Evolutionary conservation across 169 alveolate genomes (phyloP), one percentile per base, ranked within the genome.

Genomic region (Eimeria acervulina): DNA sequence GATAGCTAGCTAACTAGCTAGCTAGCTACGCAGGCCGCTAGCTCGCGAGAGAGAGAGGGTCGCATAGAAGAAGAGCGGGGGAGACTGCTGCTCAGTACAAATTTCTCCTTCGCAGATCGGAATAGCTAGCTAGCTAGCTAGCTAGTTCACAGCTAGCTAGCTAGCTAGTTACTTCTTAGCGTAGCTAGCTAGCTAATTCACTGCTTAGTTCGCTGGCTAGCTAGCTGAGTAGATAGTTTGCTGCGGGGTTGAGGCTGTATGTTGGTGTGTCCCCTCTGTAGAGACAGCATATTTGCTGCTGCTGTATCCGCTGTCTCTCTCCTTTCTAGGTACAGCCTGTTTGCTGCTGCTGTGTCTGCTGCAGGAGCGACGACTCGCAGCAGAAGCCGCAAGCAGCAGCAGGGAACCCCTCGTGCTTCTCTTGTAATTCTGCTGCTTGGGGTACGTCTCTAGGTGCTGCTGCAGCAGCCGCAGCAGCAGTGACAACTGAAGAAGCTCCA

Each of bases 321-420:
- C n/a, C n/a, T n/a, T n/a, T n/a, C n/a, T n/a, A n/a, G n/a, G n/a
- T n/a, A n/a, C n/a, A n/a, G n/a, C n/a, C n/a, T n/a, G n/a, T n/a
- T n/a, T n/a, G n/a, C n/a, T n/a, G n/a, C n/a, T n/a, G n/a, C n/a
- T n/a, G 40, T 38, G n/a, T 40, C 44, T 72, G 33, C 80, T 52
- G 10, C 76, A 90, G 95, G 36, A 90, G 95, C 95, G 95, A 68
- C 66, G 95, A 72, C 80, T 44, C 63, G 68, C 90, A 59, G 78
- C 95, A 80, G 38, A 40, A 51, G 88, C 42, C 80, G 76, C 90
- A 42, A 23, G 40, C 66, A 38, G 51, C 66, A 8, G 33, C 72
- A 17, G 33, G 70, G 21, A 23, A 81, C 26, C 31, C 90, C 12
- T 81, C 90, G 8, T 81, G 90, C 44, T 44, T 42, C 47, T 81